Evolutionary conservation across 1,284 basidiomycete species (phyloP).

Genomic region (Cutaneotrichosporon cyanovorans): DNA sequence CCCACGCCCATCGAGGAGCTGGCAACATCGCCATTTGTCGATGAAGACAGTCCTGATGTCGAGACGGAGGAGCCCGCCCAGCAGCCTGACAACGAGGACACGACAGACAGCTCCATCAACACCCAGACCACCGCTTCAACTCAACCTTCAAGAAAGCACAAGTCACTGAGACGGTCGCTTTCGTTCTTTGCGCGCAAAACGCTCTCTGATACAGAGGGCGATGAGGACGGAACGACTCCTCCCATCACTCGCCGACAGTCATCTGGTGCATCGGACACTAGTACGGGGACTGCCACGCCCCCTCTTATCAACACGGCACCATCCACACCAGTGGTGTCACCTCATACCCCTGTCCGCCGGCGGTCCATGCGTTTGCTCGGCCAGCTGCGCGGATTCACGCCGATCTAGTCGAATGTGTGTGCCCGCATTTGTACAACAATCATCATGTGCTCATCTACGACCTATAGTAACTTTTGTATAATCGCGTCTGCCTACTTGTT

Average conservation of each 20-base stretch:
- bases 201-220: not conserved
- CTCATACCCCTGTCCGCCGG: conserved; percentile 5
- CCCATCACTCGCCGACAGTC: too few relatives aligned
- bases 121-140: not conserved
- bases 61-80: too few relatives aligned
- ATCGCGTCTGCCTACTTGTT: too few relatives aligned
- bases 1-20: too few relatives aligned
- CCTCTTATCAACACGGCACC: not conserved
- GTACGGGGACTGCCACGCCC: too few relatives aligned
- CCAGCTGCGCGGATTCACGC: conserved; percentile 14
- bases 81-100: too few relatives aligned
- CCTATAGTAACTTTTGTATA: too few relatives aligned
- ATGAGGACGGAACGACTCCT: not conserved
- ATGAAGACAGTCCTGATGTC: too few relatives aligned
- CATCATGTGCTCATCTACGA: too few relatives aligned
- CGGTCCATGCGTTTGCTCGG: conserved; percentile 13
- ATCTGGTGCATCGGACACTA: not conserved
- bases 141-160: not conserved
- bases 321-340: not conserved
- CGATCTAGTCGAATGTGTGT: conserved; percentile 1
- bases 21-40: too few relatives aligned
- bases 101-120: too few relatives aligned
- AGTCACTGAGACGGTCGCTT: conserved; percentile 1
- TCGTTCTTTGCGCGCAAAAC: conserved; percentile 8
- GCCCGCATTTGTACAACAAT: too few relatives aligned